phyloP scores from a whole-genome alignment of 129 eudicot genomes.

The Flaveria trinervia region DNA sequence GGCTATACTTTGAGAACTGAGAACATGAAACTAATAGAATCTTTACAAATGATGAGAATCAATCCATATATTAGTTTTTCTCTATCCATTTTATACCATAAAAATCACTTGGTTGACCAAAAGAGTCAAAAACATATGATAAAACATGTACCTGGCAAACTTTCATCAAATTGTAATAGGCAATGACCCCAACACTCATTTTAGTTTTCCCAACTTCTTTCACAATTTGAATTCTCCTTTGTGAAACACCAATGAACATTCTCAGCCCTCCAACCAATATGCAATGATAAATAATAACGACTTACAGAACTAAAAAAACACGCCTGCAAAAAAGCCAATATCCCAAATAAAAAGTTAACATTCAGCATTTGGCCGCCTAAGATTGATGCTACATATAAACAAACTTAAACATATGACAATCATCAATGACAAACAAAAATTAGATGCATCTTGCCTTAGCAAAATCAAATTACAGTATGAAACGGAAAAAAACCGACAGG shows the following conservation, averaged over 20 bases:
- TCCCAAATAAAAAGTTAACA: not conserved
- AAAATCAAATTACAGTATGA: slow-evolving; percentile 56
- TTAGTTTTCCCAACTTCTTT: slow-evolving; percentile 51
- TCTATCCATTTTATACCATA: not conserved
- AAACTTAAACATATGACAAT: not conserved
- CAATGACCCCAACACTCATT: slow-evolving; percentile 73
- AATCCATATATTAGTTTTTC: not conserved
- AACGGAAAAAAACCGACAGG: slow-evolving; percentile 68
- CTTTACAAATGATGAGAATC: not conserved
- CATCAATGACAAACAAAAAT: not conserved
- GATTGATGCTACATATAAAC: not conserved
- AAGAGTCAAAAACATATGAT: slow-evolving; percentile 6
- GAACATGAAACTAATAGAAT: not conserved
- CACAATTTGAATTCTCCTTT: slow-evolving; percentile 49
- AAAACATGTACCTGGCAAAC: slow-evolving; percentile 65
- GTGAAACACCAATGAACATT: slow-evolving; percentile 67
- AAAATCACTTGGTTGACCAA: not conserved
- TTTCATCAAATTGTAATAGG: slow-evolving; percentile 79
- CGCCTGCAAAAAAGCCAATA: slow-evolving; percentile 24
- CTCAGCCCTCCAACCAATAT: slow-evolving; percentile 55
- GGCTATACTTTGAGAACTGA: not conserved
- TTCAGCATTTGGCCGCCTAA: slow-evolving; percentile 11
- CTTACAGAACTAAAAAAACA: slow-evolving; percentile 27
- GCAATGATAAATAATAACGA: slow-evolving; percentile 13
- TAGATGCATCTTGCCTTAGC: slow-evolving; percentile 42